These are phyloP conservation scores for Dactylonectria macrodidyma DNA, from an alignment of 2,329 filamentous ascomycete genomes.

Conservation along the genomic window DNA sequence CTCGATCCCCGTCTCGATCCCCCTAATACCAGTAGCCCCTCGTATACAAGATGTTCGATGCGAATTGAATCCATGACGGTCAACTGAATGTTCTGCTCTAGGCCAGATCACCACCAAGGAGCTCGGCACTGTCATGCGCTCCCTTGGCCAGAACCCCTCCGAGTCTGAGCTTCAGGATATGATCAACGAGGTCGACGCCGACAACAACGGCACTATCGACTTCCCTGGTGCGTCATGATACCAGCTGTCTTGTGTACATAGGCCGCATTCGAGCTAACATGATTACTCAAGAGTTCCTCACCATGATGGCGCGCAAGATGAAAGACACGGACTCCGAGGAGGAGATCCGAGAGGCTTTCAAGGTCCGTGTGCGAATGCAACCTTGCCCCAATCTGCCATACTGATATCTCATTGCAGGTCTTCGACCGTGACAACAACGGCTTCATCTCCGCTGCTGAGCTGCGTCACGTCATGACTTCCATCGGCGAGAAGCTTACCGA, in stretches of 20 bases:
- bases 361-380: conserved; percentile 63
- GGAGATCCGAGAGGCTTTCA: conserved; percentile 91
- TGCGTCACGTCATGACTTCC: conserved; percentile 92
- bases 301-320: conserved; percentile 96
- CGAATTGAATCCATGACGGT: conserved; percentile 28
- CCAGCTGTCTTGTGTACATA: not conserved
- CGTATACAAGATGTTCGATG: conserved; percentile 15
- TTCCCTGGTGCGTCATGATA: conserved; percentile 78
- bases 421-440: conserved; percentile 94
- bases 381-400: not conserved
- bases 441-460: conserved; percentile 89
- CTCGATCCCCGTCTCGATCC: conserved; percentile 33
- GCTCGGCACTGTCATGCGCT: conserved; percentile 91
- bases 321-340: conserved; percentile 94
- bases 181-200: conserved; percentile 94
- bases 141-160: conserved; percentile 89
- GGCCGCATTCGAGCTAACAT: conserved; percentile 35
- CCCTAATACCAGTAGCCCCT: conserved; percentile 17
- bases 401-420: conserved; percentile 60
- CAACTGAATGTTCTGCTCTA: conserved; percentile 55
- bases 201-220: conserved; percentile 94
- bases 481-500: conserved; percentile 94
- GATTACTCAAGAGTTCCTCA: conserved; percentile 80
- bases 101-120: conserved; percentile 95
- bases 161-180: conserved; percentile 93